A percentile compares a stretch with the other conserved stretches of the same genome.
phyloP scores from a whole-genome alignment of 164 flowering plant genomes.

The Paratinospora sagittata region DNA sequence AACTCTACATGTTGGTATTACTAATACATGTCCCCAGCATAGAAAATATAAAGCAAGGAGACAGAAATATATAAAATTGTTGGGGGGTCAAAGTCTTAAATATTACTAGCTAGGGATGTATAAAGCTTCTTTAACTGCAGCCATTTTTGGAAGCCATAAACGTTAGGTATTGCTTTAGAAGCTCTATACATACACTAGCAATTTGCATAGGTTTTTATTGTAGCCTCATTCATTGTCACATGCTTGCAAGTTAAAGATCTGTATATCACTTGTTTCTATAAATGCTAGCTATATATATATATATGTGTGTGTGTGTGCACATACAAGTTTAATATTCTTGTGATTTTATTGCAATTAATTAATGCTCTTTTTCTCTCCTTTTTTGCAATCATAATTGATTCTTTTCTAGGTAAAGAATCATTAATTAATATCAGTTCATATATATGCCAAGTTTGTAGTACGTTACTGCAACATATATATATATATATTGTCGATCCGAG shows the following conservation, averaged over 20 bases:
- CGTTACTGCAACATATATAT: too few species aligned
- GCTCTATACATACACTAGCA: neutral
- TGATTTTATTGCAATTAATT: too few species aligned
- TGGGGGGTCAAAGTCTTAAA: neutral
- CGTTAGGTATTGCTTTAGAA: neutral
- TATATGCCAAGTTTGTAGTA: too few species aligned
- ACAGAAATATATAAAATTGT: neutral
- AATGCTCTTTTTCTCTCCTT: too few species aligned
- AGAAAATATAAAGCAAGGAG: neutral
- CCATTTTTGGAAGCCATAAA: slow-evolving; percentile 8
- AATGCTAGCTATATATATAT: too few species aligned
- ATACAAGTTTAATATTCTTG: neutral
- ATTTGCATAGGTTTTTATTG: slow-evolving; percentile 4
- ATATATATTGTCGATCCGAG: too few species aligned
- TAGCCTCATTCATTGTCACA: slow-evolving; percentile 5
- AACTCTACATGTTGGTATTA: neutral
- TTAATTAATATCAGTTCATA: too few species aligned
- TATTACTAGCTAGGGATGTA: neutral
- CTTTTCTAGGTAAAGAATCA: too few species aligned
- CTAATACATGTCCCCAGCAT: neutral
- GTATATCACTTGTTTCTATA: neutral
- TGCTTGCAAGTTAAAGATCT: neutral
- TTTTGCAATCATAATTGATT: too few species aligned
- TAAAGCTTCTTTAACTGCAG: neutral
- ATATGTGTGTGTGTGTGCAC: too few species aligned